Evolutionary conservation across 768 basidiomycete genomes (phyloP).

Genomic region (Suillus spraguei): DNA sequence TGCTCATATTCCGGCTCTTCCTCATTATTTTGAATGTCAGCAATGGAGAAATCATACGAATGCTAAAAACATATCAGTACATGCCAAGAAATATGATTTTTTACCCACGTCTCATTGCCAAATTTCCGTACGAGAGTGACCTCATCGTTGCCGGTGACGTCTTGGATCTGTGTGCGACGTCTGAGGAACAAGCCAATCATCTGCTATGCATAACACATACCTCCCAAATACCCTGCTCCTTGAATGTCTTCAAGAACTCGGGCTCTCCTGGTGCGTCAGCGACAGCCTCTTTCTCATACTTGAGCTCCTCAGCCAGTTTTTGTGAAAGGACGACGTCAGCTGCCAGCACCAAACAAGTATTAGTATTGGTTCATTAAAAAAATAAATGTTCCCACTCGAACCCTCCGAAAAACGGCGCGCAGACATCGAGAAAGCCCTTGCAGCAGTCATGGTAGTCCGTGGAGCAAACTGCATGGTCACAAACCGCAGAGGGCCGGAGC

Average conservation of each 20-base stretch:
- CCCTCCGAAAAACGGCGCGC: conserved; percentile 43
- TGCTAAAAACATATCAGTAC: conserved; percentile 43
- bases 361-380: background rate
- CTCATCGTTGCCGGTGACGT: conserved; percentile 76
- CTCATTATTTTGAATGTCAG: conserved; percentile 69
- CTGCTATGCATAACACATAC: conserved; percentile 43
- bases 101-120: conserved; percentile 84
- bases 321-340: conserved; percentile 76
- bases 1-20: conserved; percentile 41
- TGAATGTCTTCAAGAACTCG: conserved; percentile 79
- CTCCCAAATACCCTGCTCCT: conserved; percentile 74
- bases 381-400: conserved; percentile 36
- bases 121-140: conserved; percentile 80
- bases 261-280: conserved; percentile 47
- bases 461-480: conserved; percentile 16
- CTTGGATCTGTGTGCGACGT: conserved; percentile 57
- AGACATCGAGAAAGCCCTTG: conserved; percentile 45
- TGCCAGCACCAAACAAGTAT: conserved; percentile 27
- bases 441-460: conserved; percentile 24
- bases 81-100: background rate
- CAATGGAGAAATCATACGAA: conserved; percentile 93
- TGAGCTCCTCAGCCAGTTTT: conserved; percentile 80
- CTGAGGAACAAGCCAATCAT: background rate
- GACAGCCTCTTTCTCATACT: conserved; percentile 74
- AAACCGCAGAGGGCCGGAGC: conserved; percentile 24